Evolutionary conservation across 1,139 yeast species (phyloP).

Genomic region (Candida smagusa): DNA sequence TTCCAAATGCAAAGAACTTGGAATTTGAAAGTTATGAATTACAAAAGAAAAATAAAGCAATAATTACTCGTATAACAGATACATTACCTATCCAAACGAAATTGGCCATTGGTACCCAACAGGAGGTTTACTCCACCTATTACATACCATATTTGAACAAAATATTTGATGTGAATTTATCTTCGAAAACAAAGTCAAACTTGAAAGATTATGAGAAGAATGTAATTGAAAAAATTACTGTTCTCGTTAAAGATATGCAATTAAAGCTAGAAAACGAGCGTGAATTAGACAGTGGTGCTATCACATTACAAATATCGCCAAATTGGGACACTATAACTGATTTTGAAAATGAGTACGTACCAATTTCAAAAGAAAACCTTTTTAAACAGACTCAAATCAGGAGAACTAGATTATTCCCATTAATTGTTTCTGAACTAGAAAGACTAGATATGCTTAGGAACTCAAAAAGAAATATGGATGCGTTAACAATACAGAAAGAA

Average conservation of each 20-base stretch:
- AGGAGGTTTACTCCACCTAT: slow-evolving; percentile 25
- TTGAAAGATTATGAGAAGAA: slow-evolving; percentile 23
- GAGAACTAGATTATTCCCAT: slow-evolving; percentile 37
- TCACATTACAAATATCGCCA: slow-evolving; percentile 32
- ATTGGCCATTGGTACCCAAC: slow-evolving; percentile 30
- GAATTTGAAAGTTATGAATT: slow-evolving; percentile 43
- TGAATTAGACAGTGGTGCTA: slow-evolving; percentile 32
- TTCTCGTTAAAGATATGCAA: slow-evolving; percentile 24
- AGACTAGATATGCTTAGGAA: slow-evolving; percentile 20
- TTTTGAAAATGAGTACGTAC: slow-evolving; percentile 23
- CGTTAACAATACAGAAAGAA: slow-evolving; percentile 11
- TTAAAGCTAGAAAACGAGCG: slow-evolving; percentile 31
- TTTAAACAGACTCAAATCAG: slow-evolving; percentile 25
- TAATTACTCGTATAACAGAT: slow-evolving; percentile 22
- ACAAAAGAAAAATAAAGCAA: slow-evolving; percentile 27
- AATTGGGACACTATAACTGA: slow-evolving; percentile 32
- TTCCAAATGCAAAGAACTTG: slow-evolving; percentile 37
- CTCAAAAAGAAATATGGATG: slow-evolving; percentile 6
- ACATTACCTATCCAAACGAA: slow-evolving; percentile 27
- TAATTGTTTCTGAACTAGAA: slow-evolving; percentile 42
- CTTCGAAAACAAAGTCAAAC: slow-evolving; percentile 25
- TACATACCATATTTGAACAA: slow-evolving; percentile 46
- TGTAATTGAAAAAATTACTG: slow-evolving; percentile 28
- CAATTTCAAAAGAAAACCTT: slow-evolving; percentile 13
- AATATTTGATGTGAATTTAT: slow-evolving; percentile 41